Evolutionary conservation across 768 basidiomycete genomes (phyloP), one percentile per base, ranked within the genome.

Genomic region (Auriculariales sp.): DNA sequence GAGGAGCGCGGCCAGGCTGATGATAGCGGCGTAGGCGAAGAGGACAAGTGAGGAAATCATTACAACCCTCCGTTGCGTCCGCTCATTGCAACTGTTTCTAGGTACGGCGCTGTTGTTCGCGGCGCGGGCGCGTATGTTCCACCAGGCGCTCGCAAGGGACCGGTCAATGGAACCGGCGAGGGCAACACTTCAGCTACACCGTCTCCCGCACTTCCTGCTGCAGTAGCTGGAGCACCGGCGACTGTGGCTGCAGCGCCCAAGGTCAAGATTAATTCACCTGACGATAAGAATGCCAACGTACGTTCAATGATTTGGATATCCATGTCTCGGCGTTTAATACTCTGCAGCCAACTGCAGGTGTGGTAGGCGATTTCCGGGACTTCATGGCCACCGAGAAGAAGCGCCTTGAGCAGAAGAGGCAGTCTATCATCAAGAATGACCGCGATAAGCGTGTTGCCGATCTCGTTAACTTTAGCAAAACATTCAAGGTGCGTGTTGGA

Each of bases 381-480:
- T 98, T 97, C 59, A 91, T 99, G 30, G 83, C 83, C 1, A 81
- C 77, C 56, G 95, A 98, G 68, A 87, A 84, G 62, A 85, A 95
- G 59, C 76, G 87, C 47, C 66, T 95, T 51, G 83, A 86, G 39
- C 83, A 90, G 68, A 94, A 93, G 75, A 79, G 87, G 63, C 87
- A 90, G 59, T 82, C 84, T 12, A 66, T 93, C 39, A 78, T 81
- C 47, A 93, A 92, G 74, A 85, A 74, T 59, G 93, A 97, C 62
- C 87, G 93, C 79, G 91, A 98, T 64, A 88, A 87, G 61, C 81
- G 87, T 54, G 79, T 95, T 71, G 85, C 90, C 9, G 94, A 98
- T 35, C 71, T 98, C 31, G 75, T 92, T 62, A 87, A 86, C 65
- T 99, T 97, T 66, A 90, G 89, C 55, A 75, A 87, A 64, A 83